Base-by-base conservation (phyloP, 106 monocot species). In the Acorus calamus region DNA sequence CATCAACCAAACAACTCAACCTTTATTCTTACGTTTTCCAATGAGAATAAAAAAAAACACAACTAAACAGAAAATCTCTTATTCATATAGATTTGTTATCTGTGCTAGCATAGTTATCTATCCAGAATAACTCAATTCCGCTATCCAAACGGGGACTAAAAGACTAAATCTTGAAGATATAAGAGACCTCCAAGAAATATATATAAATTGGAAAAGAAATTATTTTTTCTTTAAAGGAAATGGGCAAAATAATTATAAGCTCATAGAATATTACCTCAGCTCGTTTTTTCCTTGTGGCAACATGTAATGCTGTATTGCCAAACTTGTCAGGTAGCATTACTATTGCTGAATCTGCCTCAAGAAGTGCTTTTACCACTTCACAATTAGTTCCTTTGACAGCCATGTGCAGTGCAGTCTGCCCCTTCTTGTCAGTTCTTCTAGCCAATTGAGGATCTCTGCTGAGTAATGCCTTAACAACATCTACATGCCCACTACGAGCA, bases 351-450 rank as follows among this genome's bases (percentile, higher is more conserved):
- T 81, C 81, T 28, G 76, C 72, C 56, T 76, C 72, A 53, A 81
- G 68, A 58, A 81, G 76, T 4, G 81, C 62, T 60, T 65, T 68
- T 6, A 81, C 81, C 59, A 81, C 81, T 44, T 49, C 76, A 46
- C 50, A 57, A 14, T 65, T 69, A 14, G 76, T 76, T 67, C 81
- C 81, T 44, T 81, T 81, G 5, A 81, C 81, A 11, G 76, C 81
- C 81, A 81, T 81, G 55, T 81, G 76, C 45, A 81, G 64, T 45
- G 81, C 81, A 45, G 76, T 81, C 59, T 81, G 81, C 10, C 81
- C 81, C 54, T 81, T 81, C 68, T 76, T 81, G 63, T 81, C 81
- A 62, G 81, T 81, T 46, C 76, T 76, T 12, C 81, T 55, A 12
- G 76, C 76, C 52, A 81, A 73, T 55, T 81, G 81, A 11, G 76